phyloP scores from a whole-genome alignment of 2,329 filamentous ascomycete genomes.

The Monilinia fructicola region DNA sequence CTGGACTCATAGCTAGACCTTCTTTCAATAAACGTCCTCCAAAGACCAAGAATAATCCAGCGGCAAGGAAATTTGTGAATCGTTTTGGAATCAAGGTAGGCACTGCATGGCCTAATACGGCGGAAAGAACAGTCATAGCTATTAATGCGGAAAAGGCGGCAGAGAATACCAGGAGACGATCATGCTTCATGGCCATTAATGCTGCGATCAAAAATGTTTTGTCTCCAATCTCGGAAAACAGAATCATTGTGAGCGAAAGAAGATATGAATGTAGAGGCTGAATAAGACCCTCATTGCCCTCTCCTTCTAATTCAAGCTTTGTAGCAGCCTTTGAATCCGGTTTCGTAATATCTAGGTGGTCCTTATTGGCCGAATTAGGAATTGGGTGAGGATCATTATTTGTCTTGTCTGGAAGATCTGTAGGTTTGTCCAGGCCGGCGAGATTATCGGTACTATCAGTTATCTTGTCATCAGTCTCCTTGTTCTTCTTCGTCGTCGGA shows the following conservation, averaged over 20 bases:
- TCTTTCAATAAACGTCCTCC: conserved; percentile 81
- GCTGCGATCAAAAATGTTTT: conserved; percentile 98
- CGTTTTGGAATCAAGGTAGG: conserved; percentile 85
- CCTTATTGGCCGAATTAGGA: conserved; percentile 63
- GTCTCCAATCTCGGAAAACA: conserved; percentile 95
- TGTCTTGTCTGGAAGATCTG: conserved; percentile 74
- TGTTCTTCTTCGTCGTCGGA: conserved; percentile 39
- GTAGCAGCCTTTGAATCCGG: conserved; percentile 43
- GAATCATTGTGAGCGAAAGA: conserved; percentile 93
- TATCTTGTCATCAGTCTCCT: conserved; percentile 43
- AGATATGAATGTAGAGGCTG: conserved; percentile 84
- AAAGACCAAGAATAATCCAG: conserved; percentile 84
- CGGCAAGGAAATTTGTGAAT: conserved; percentile 85
- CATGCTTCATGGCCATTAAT: conserved; percentile 98
- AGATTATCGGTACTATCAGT: conserved; percentile 37
- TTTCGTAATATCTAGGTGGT: conserved; percentile 57
- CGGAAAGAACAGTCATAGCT: conserved; percentile 92
- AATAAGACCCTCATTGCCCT: conserved; percentile 61
- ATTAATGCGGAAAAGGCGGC: conserved; percentile 90
- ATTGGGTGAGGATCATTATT: conserved; percentile 72
- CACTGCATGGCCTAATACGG: conserved; percentile 87
- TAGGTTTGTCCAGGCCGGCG: conserved; percentile 70
- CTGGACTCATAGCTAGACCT: conserved; percentile 81
- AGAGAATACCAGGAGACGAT: conserved; percentile 87
- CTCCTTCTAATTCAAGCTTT: conserved; percentile 43